A percentile compares a stretch with the other conserved stretches of the same genome.
These are phyloP conservation scores for Penicillium sp. DNA, from an alignment of 2,329 filamentous ascomycete species.

Conservation along the genomic window DNA sequence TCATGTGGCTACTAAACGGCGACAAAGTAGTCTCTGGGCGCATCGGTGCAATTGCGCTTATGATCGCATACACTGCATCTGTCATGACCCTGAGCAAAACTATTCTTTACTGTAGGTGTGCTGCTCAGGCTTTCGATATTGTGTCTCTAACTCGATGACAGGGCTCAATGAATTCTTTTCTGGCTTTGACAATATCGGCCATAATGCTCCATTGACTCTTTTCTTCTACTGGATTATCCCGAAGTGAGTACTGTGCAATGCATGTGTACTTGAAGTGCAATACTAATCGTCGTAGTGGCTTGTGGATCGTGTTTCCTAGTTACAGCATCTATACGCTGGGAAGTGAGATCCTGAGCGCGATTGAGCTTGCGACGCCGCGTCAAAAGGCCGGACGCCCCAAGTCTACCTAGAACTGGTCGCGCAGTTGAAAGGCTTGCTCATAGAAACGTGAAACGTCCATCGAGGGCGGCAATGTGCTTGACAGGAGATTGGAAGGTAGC, in stretches of 20 bases:
- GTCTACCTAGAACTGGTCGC: conserved; percentile 20
- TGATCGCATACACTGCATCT: conserved; percentile 57
- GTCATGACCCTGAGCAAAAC: conserved; percentile 67
- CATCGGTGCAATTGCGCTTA: conserved; percentile 52
- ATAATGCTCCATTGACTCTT: conserved; percentile 55
- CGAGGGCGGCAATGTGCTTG: neutral
- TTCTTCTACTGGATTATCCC: conserved; percentile 62
- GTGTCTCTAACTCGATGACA: conserved; percentile 8
- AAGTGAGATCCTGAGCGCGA: conserved; percentile 58
- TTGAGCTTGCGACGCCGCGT: conserved; percentile 42
- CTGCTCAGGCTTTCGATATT: neutral
- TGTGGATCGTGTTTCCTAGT: conserved; percentile 61
- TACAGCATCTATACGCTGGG: conserved; percentile 62
- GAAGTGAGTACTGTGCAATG: conserved; percentile 51
- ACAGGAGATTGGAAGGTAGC: neutral
- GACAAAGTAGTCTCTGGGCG: conserved; percentile 52
- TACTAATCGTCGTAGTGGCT: conserved; percentile 46
- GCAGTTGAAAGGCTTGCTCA: neutral
- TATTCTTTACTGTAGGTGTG: conserved; percentile 57
- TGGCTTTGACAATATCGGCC: conserved; percentile 59
- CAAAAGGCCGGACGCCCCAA: conserved; percentile 30
- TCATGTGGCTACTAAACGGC: conserved; percentile 46
- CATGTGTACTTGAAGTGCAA: neutral
- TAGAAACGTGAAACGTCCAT: neutral
- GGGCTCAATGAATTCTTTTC: conserved; percentile 60